Conservation (phyloP, 768 basidiomycete genomes). For the Mycena capillaripes region DNA sequence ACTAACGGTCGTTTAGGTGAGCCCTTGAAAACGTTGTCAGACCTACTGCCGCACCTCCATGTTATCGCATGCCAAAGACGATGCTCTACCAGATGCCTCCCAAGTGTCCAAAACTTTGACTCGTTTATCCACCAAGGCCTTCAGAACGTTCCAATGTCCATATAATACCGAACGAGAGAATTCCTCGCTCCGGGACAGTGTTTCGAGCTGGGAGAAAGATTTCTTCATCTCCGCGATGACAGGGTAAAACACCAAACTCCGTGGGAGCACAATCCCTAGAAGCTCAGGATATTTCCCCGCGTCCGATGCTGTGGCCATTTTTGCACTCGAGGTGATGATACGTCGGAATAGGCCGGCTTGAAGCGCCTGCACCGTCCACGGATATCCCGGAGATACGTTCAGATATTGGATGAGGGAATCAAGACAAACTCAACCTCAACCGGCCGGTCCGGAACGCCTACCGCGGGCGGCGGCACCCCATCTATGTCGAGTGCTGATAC, state of each 20-base stretch:
- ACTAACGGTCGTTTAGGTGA: slow-evolving; percentile 9
- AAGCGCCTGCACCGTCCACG: slow-evolving; percentile 15
- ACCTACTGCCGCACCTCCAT: slow-evolving; percentile 2
- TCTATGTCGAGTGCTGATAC: slow-evolving; percentile 20
- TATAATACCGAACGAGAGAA: slow-evolving; percentile 15
- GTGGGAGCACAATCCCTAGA: slow-evolving; percentile 6
- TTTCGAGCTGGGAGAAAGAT: slow-evolving; percentile 9
- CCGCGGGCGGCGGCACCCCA: slow-evolving; percentile 1
- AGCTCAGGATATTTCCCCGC: slow-evolving; percentile 12
- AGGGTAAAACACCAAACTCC: slow-evolving; percentile 10
- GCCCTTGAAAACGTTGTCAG: neutral
- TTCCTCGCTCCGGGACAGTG: neutral
- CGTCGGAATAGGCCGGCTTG: slow-evolving; percentile 14
- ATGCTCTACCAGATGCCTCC: slow-evolving; percentile 12
- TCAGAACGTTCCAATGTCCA: slow-evolving; percentile 4
- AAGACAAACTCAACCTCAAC: slow-evolving; percentile 2
- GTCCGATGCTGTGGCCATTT: slow-evolving; percentile 1
- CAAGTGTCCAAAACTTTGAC: slow-evolving; percentile 1
- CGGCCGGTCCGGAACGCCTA: slow-evolving; percentile 10
- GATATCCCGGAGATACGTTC: slow-evolving; percentile 13
- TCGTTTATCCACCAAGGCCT: slow-evolving; percentile 6
- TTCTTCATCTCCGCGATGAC: slow-evolving; percentile 20
- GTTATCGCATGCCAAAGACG: slow-evolving; percentile 15
- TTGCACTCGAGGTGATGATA: neutral
- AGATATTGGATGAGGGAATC: slow-evolving; percentile 7